Conservation (phyloP, 176 grass and related monocot genomes). For the Elymus sibiricus region DNA sequence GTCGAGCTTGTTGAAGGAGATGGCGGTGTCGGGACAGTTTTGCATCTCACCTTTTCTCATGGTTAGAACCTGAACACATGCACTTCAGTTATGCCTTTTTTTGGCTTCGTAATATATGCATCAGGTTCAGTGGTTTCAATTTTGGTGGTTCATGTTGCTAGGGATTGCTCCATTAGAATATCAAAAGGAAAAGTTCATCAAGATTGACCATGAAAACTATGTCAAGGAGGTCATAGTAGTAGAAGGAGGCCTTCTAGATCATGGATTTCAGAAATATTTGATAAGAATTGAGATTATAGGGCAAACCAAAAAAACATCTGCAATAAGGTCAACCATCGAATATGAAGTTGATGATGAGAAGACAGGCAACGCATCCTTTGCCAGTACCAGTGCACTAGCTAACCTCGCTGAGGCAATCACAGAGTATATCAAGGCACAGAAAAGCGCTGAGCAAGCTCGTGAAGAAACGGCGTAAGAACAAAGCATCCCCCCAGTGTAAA, state of each 20-base stretch:
- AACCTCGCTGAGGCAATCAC: slow-evolving; percentile 20
- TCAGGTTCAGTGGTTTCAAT: background rate
- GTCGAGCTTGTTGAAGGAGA: slow-evolving; percentile 36
- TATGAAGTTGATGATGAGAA: slow-evolving; percentile 18
- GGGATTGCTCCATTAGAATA: background rate
- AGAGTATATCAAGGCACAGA: slow-evolving; percentile 32
- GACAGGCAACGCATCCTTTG: background rate
- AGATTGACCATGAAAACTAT: slow-evolving; percentile 35
- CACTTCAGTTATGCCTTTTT: background rate
- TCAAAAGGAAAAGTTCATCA: slow-evolving; percentile 25
- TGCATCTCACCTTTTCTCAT: slow-evolving; percentile 24
- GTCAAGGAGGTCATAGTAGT: slow-evolving; percentile 28
- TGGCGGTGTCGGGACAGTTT: slow-evolving; percentile 27
- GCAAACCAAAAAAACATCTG: background rate
- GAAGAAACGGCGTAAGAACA: background rate
- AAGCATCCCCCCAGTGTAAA: no score
- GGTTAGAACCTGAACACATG: slow-evolving; percentile 21
- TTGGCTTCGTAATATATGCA: background rate
- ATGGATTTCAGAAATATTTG: slow-evolving; percentile 31
- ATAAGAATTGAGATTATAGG: slow-evolving; percentile 15
- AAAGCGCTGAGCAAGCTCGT: background rate
- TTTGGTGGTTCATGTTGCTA: background rate
- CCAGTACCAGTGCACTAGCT: slow-evolving; percentile 27
- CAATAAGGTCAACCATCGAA: slow-evolving; percentile 38
- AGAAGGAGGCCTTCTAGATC: slow-evolving; percentile 21